Conservation (phyloP, 192 early-diverging fungal species). For the Phlyctochytrium arcticum region DNA sequence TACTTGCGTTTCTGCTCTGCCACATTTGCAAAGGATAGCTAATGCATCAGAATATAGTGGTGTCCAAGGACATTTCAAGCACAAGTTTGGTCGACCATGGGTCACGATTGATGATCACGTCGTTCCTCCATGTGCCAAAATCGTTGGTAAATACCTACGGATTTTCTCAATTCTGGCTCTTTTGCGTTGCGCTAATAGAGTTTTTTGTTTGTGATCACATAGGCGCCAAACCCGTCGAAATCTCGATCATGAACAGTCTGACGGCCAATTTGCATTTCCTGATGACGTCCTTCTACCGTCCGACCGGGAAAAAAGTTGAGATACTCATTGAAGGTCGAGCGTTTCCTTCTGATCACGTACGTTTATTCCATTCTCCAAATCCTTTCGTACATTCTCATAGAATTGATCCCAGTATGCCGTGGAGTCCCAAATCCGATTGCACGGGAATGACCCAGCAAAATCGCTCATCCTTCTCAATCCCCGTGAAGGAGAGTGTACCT, state of each 20-base stretch:
- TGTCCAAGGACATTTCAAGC: slow-evolving; percentile 86
- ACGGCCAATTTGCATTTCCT: slow-evolving; percentile 90
- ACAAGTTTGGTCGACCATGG: slow-evolving; percentile 82
- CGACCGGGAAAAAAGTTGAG: slow-evolving; percentile 67
- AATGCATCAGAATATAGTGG: no score
- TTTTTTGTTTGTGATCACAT: not conserved
- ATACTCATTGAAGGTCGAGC: slow-evolving; percentile 89
- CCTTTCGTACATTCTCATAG: not conserved
- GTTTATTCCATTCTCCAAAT: no score
- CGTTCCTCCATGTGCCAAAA: slow-evolving; percentile 63
- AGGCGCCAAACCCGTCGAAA: slow-evolving; percentile 74
- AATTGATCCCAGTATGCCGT: slow-evolving; percentile 67
- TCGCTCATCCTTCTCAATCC: slow-evolving; percentile 75
- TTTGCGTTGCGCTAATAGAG: no score
- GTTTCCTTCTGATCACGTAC: slow-evolving; percentile 88
- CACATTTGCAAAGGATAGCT: no score
- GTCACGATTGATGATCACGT: slow-evolving; percentile 74
- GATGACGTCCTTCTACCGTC: slow-evolving; percentile 91
- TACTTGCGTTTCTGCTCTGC: not conserved
- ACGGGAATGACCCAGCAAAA: slow-evolving; percentile 64
- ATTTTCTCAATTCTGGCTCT: not conserved
- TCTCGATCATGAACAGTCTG: slow-evolving; percentile 89
- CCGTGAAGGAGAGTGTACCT: slow-evolving; percentile 61
- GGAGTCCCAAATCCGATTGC: slow-evolving; percentile 82
- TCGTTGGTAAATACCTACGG: slow-evolving; percentile 61